These are phyloP conservation scores for Striga hermonthica DNA, from an alignment of 305 asterid genomes.

Conservation along the genomic window DNA sequence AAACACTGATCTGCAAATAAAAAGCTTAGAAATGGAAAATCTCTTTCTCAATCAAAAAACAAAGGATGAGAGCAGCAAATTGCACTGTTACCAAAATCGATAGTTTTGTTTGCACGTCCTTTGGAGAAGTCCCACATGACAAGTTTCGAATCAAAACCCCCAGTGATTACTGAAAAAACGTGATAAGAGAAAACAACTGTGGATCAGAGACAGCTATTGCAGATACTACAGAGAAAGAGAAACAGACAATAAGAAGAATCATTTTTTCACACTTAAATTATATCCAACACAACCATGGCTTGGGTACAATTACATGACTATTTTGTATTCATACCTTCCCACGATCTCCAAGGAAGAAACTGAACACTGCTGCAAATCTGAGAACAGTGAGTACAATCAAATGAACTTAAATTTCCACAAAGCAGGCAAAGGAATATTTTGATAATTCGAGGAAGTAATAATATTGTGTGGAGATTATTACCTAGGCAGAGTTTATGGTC, in stretches of 20 bases:
- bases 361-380: slow-evolving; percentile 89
- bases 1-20: neutral
- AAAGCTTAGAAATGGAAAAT: neutral
- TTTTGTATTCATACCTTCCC: slow-evolving; percentile 69
- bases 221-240: slow-evolving; percentile 3
- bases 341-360: slow-evolving; percentile 91
- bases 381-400: slow-evolving; percentile 30
- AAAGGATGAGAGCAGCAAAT: slow-evolving; percentile 24
- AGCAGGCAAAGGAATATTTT: neutral
- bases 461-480: slow-evolving; percentile 11
- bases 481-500: slow-evolving; percentile 34
- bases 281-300: slow-evolving; percentile 1
- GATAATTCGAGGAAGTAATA: slow-evolving; percentile 15
- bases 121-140: slow-evolving; percentile 91
- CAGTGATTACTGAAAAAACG: slow-evolving; percentile 66
- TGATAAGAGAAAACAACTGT: slow-evolving; percentile 15
- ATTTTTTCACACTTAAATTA: neutral
- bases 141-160: slow-evolving; percentile 95
- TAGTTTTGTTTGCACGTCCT: slow-evolving; percentile 66
- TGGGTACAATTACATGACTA: slow-evolving; percentile 3
- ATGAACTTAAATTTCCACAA: slow-evolving; percentile 7
- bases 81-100: slow-evolving; percentile 66
- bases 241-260: slow-evolving; percentile 17
- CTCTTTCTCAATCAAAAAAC: neutral
- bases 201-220: slow-evolving; percentile 4